These are phyloP conservation scores for Tuber magnatum DNA, from an alignment of 495 filamentous ascomycete species.

Conservation along the genomic window DNA sequence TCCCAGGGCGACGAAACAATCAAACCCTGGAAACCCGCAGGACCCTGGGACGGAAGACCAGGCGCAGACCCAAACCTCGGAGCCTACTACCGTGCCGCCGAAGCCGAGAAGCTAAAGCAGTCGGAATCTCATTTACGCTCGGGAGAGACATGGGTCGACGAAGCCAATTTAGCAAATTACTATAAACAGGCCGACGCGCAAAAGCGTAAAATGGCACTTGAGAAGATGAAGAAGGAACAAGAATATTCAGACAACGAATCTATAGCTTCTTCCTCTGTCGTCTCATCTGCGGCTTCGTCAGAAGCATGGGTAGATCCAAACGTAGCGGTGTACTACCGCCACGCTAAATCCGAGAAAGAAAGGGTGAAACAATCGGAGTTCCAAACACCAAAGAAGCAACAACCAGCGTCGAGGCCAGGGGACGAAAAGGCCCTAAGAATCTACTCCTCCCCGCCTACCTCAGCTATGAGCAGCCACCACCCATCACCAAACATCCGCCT, in stretches of 20 bases:
- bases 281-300: slow-evolving; percentile 11
- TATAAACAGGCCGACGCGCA: slow-evolving; percentile 25
- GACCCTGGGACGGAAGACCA: slow-evolving; percentile 33
- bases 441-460: neutral
- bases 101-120: slow-evolving; percentile 16
- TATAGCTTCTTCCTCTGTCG: slow-evolving; percentile 14
- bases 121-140: neutral
- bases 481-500: slow-evolving; percentile 21
- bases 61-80: slow-evolving; percentile 30
- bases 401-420: slow-evolving; percentile 8
- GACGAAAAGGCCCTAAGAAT: slow-evolving; percentile 7
- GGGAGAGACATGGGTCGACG: slow-evolving; percentile 14
- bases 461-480: neutral
- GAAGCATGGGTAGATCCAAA: slow-evolving; percentile 21
- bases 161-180: slow-evolving; percentile 23
- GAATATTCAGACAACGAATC: slow-evolving; percentile 13
- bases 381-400: slow-evolving; percentile 16
- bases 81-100: slow-evolving; percentile 30
- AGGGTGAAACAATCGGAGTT: slow-evolving; percentile 39
- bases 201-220: slow-evolving; percentile 24
- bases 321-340: slow-evolving; percentile 22
- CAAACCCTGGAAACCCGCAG: slow-evolving; percentile 16
- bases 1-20: neutral
- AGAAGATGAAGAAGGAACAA: slow-evolving; percentile 26
- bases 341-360: slow-evolving; percentile 38